Percentiles rank a stretch among this genome's conserved stretches.
Conservation (phyloP, 371 early-diverging fungal genomes). For the Aphelidium insulamus region DNA sequence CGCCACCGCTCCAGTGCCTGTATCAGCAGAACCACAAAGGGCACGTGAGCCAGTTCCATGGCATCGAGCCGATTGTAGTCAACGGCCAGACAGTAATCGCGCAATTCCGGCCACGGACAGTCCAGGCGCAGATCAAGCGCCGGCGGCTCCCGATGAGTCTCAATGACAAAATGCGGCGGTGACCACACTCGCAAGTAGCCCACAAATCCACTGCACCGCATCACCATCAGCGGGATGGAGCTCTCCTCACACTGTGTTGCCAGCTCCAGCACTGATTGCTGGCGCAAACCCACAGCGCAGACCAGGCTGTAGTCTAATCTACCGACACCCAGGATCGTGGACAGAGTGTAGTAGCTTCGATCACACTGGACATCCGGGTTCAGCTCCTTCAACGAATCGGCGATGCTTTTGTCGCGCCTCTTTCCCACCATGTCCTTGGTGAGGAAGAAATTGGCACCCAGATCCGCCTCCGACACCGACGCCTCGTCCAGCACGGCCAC, state of each 20-base stretch:
- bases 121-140: slow-evolving; percentile 19
- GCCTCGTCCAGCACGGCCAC: slow-evolving; percentile 20
- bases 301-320: slow-evolving; percentile 11
- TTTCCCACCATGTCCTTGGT: slow-evolving; percentile 9
- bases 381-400: slow-evolving; percentile 14
- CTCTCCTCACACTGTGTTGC: slow-evolving; percentile 6
- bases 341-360: slow-evolving; percentile 6
- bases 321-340: no score
- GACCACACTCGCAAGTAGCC: slow-evolving; percentile 8
- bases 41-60: slow-evolving; percentile 11
- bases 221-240: slow-evolving; percentile 13
- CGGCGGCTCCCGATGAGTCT: slow-evolving; percentile 16
- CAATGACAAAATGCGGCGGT: slow-evolving; percentile 18
- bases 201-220: slow-evolving; percentile 12
- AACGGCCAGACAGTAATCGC: slow-evolving; percentile 6
- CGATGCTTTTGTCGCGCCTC: slow-evolving; percentile 9
- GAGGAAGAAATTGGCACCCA: slow-evolving; percentile 27
- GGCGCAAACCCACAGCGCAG: slow-evolving; percentile 11
- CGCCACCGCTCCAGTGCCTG: slow-evolving; percentile 11
- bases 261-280: slow-evolving; percentile 6
- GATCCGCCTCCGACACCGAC: slow-evolving; percentile 11
- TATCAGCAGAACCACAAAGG: slow-evolving; percentile 18
- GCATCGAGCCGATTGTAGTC: slow-evolving; percentile 9
- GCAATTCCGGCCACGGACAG: slow-evolving; percentile 16
- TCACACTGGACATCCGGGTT: slow-evolving; percentile 17